These are phyloP conservation scores for Immersiporthe knoxdaviesiana DNA, from an alignment of 2,329 filamentous ascomycete genomes.

Conservation along the genomic window DNA sequence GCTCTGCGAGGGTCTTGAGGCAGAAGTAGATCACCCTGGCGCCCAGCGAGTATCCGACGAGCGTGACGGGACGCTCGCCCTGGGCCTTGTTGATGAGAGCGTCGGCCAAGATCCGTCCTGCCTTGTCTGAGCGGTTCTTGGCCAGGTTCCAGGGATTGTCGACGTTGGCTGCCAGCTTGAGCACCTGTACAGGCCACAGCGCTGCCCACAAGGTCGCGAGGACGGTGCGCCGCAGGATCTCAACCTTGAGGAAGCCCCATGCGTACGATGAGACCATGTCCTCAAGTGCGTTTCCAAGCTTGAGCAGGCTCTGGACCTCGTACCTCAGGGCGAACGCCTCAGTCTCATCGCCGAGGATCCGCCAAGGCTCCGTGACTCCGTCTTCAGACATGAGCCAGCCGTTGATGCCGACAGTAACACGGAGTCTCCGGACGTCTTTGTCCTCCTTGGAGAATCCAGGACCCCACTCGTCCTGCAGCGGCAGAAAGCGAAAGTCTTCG, in stretches of 20 bases:
- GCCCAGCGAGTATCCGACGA: conserved; percentile 82
- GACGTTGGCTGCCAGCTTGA: conserved; percentile 68
- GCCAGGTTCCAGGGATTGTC: conserved; percentile 85
- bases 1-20: conserved; percentile 73
- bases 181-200: conserved; percentile 69
- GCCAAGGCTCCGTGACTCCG: conserved; percentile 81
- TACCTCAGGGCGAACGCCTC: conserved; percentile 86
- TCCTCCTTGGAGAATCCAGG: conserved; percentile 37
- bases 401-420: conserved; percentile 84
- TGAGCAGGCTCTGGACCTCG: conserved; percentile 77
- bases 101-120: conserved; percentile 78
- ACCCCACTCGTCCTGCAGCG: conserved; percentile 59
- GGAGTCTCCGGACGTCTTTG: conserved; percentile 56
- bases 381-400: conserved; percentile 80
- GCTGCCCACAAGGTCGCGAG: conserved; percentile 70
- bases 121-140: conserved; percentile 77
- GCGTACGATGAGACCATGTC: conserved; percentile 74
- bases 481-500: conserved; percentile 79
- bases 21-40: conserved; percentile 84
- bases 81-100: conserved; percentile 81
- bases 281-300: conserved; percentile 73
- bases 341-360: conserved; percentile 68
- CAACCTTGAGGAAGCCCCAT: conserved; percentile 72
- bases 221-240: conserved; percentile 75
- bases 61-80: conserved; percentile 77